Conservation (phyloP, 192 early-diverging fungal species). For the Allomyces macrogynus region DNA sequence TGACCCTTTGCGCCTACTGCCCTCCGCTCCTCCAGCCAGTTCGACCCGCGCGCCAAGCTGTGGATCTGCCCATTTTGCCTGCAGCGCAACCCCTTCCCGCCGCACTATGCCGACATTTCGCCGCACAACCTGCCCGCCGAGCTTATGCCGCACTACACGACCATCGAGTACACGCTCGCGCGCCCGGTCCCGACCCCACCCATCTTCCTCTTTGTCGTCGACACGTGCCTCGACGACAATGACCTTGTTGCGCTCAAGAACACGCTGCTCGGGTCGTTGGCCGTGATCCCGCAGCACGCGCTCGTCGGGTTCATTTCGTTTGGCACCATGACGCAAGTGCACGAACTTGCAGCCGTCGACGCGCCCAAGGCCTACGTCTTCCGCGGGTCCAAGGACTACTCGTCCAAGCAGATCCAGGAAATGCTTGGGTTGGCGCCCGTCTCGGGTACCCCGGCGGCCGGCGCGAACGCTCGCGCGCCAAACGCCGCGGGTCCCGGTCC, state of each 20-base stretch:
- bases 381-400: conserved; percentile 90
- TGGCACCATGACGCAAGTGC: conserved; percentile 97
- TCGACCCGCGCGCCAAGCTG: conserved; percentile 82
- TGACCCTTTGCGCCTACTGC: not conserved
- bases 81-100: conserved; percentile 88
- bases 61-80: conserved; percentile 99
- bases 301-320: conserved; percentile 90
- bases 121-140: conserved; percentile 81
- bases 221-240: conserved; percentile 86
- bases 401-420: conserved; percentile 82
- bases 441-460: conserved; percentile 1
- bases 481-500: not conserved
- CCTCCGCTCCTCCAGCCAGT: conserved; percentile 39
- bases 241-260: conserved; percentile 94
- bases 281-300: conserved; percentile 73
- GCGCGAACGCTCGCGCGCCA: not conserved
- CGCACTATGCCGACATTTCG: conserved; percentile 92
- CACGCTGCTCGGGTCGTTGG: conserved; percentile 70
- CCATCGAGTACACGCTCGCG: conserved; percentile 86
- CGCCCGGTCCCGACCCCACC: conserved; percentile 74
- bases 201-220: conserved; percentile 90
- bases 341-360: conserved; percentile 86
- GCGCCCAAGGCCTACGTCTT: conserved; percentile 97
- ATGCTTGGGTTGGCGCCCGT: conserved; percentile 63
- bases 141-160: conserved; percentile 72